Percentiles rank a stretch among this genome's conserved stretches.
These are phyloP conservation scores for Penicillium nucicola DNA, from an alignment of 495 filamentous ascomycete genomes.

Conservation along the genomic window DNA sequence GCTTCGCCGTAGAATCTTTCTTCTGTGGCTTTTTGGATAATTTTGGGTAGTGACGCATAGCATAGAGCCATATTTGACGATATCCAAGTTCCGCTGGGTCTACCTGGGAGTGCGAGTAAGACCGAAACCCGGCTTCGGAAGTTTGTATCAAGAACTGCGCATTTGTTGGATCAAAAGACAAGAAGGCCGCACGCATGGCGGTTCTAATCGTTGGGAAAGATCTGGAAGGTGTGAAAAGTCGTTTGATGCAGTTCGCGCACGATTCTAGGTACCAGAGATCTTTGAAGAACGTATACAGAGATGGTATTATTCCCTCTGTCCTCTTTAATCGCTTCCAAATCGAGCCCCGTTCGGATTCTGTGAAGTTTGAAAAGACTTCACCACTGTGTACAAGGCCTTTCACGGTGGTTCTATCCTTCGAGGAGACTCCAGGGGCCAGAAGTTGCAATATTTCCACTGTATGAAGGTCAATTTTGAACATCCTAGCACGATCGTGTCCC, in stretches of 20 bases:
- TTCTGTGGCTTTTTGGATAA: constrained; percentile 8
- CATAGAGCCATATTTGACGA: constrained; percentile 21
- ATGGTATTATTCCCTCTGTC: constrained; percentile 20
- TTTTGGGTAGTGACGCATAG: constrained; percentile 23
- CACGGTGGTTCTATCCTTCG: constrained; percentile 1
- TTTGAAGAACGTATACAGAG: constrained; percentile 32
- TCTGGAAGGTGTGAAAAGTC: constrained; percentile 14
- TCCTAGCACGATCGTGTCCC: constrained; percentile 3
- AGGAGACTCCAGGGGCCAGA: constrained; percentile 9
- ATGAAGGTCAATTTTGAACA: constrained; percentile 12
- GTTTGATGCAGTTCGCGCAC: constrained; percentile 25
- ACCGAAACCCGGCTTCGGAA: constrained; percentile 16
- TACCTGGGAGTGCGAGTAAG: not conserved
- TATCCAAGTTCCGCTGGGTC: constrained; percentile 16
- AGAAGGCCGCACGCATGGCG: constrained; percentile 5
- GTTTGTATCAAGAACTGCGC: constrained; percentile 16
- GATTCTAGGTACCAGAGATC: constrained; percentile 29
- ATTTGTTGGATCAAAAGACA: not conserved
- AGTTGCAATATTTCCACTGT: constrained; percentile 15
- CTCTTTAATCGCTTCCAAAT: constrained; percentile 21
- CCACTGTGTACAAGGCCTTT: constrained; percentile 11
- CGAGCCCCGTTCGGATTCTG: constrained; percentile 12
- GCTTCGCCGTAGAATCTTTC: constrained; percentile 10
- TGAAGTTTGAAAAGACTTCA: constrained; percentile 26
- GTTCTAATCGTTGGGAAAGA: constrained; percentile 14